Base-by-base conservation (phyloP, 1,284 basidiomycete genomes). In the Porodaedalea pini region DNA sequence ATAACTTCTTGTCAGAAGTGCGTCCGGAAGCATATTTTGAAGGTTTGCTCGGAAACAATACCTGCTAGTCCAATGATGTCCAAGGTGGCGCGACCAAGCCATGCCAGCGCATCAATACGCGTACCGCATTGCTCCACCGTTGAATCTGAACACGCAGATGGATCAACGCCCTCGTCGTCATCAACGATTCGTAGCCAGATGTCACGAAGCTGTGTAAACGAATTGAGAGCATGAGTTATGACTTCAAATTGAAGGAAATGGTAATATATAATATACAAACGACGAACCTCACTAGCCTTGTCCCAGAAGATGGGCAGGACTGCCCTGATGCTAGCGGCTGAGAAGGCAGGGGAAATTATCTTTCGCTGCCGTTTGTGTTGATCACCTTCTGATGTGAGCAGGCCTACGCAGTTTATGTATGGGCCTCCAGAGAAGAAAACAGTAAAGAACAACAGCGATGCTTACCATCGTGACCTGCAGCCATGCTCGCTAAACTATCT, bases 21-120 rank as follows among this genome's bases (percentile, higher is more conserved):
- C 45, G n/a, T 6, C 25, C 25, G 23, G 25, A 10, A 25, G n/a
- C 8, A n/a, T 11, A n/a, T 21, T 6, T 29, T 13, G 31, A n/a
- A 25, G 45, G 25, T 29, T n/a, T 31, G n/a, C 2, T n/a, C 45
- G 45, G 45, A 47, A 41, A 48, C 21, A 29, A 39, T 39, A 75
- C 85, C 85, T 17, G 88, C 84, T 43, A 84, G 73, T 4, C 86
- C 86, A 56, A 92, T 88, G 41, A 86, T 77, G 63, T 90, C 88
- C 13, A 90, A 74, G 1, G 86, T 86, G 6, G 85, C 79, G 32
- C 81, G 78, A 1, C 76, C 79, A 7, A 90, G 75, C 78, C 80
- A 86, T 17, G 72, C 65, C 54, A 86, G 71, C 15, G 81, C 79
- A 61, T 91, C 86, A 40, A 87, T 72, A 50, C 67, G 66, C 59